Evolutionary conservation across 177 flowering plant species (phyloP).

Genomic region (Vitis hybrid): DNA sequence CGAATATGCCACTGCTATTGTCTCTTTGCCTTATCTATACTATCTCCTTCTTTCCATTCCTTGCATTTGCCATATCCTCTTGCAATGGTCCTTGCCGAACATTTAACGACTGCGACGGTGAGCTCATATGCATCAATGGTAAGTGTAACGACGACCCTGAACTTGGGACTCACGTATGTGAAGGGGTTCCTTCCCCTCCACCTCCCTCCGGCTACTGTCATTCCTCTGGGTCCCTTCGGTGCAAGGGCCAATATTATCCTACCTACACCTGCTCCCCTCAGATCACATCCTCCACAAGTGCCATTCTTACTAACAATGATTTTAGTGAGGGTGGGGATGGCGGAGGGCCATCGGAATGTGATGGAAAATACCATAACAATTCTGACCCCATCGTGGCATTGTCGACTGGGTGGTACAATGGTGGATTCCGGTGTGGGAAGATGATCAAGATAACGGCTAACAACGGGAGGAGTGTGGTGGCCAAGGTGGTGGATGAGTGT

Average conservation of each 20-base stretch:
- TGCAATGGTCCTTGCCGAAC: slow-evolving; percentile 39
- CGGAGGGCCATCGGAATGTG: slow-evolving; percentile 36
- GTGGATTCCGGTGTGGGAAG: slow-evolving; percentile 30
- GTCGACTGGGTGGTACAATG: slow-evolving; percentile 49
- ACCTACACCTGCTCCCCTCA: slow-evolving; percentile 33
- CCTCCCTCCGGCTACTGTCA: too few relatives aligned
- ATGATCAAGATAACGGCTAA: slow-evolving; percentile 28
- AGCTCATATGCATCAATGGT: slow-evolving; percentile 35
- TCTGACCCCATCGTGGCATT: slow-evolving; percentile 32
- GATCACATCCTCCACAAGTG: slow-evolving; percentile 32
- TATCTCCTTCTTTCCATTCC: not conserved
- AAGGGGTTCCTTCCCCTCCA: not conserved
- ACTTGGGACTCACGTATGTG: slow-evolving; percentile 23
- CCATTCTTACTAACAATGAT: slow-evolving; percentile 23
- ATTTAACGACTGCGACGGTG: slow-evolving; percentile 34
- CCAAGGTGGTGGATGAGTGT: slow-evolving; percentile 44
- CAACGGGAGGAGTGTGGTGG: slow-evolving; percentile 28
- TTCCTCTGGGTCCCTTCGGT: slow-evolving; percentile 9
- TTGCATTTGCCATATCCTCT: slow-evolving; percentile 24
- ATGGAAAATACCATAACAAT: slow-evolving; percentile 22
- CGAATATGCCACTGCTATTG: not conserved
- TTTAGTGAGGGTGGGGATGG: slow-evolving; percentile 33
- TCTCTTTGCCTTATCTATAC: not conserved
- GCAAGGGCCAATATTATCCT: slow-evolving; percentile 11
- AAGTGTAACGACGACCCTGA: slow-evolving; percentile 43